Evolutionary conservation across 345 rosid species (phyloP).

Genomic region (Kandelia obovata): DNA sequence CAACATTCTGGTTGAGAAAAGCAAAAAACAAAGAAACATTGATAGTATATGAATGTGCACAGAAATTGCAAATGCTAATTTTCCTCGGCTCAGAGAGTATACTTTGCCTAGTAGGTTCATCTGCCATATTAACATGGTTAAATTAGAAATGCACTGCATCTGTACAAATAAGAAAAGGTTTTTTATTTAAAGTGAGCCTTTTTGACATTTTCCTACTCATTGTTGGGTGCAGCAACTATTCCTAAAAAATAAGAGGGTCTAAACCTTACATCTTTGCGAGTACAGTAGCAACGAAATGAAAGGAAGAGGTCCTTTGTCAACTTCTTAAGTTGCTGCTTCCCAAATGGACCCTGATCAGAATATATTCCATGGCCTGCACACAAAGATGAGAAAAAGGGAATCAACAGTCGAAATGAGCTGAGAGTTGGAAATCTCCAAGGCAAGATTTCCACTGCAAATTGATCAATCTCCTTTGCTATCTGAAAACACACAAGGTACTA

Average conservation of each 20-base stretch:
- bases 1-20: neutral
- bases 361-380: conserved; percentile 18
- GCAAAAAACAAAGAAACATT: too few species aligned
- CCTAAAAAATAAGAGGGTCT: neutral
- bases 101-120: too few species aligned
- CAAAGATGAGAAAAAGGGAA: neutral
- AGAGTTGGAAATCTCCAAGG: neutral
- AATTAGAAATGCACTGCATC: too few species aligned
- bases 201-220: neutral
- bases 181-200: neutral
- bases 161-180: too few species aligned
- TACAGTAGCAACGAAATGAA: conserved; percentile 79
- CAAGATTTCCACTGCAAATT: neutral
- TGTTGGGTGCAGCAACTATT: neutral
- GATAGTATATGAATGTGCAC: too few species aligned
- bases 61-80: too few species aligned
- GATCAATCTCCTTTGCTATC: neutral
- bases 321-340: conserved; percentile 43
- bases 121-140: too few species aligned
- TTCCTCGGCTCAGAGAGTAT: too few species aligned
- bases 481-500: neutral
- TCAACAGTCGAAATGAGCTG: neutral
- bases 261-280: conserved; percentile 69
- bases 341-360: conserved; percentile 14
- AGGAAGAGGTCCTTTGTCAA: conserved; percentile 57